phyloP scores from a whole-genome alignment of 2,329 filamentous ascomycete genomes.

The Epichloe amarillans region DNA sequence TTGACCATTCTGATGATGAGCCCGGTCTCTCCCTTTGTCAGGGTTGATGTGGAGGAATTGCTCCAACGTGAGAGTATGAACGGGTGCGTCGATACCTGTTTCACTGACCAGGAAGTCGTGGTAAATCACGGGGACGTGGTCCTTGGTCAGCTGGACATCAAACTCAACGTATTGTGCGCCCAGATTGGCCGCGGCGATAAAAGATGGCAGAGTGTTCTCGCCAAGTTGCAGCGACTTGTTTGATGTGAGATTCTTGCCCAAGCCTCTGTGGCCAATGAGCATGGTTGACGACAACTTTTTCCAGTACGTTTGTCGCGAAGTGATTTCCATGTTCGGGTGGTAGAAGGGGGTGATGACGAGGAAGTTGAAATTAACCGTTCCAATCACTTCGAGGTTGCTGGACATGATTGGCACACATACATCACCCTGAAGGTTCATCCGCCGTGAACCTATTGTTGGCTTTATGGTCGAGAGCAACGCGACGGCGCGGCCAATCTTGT shows the following conservation, averaged over 20 bases:
- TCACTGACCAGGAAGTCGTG: slow-evolving; percentile 97
- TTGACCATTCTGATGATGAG: not conserved
- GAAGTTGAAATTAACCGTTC: slow-evolving; percentile 93
- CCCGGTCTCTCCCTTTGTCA: slow-evolving; percentile 24
- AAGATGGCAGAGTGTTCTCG: slow-evolving; percentile 91
- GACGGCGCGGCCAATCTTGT: slow-evolving; percentile 79
- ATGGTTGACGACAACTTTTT: slow-evolving; percentile 82
- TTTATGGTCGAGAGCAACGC: slow-evolving; percentile 79
- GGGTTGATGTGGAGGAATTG: slow-evolving; percentile 85
- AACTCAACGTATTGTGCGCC: slow-evolving; percentile 66
- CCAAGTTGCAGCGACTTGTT: slow-evolving; percentile 85
- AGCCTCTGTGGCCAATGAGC: slow-evolving; percentile 57
- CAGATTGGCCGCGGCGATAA: slow-evolving; percentile 89
- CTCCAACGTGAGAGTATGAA: slow-evolving; percentile 87
- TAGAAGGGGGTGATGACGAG: slow-evolving; percentile 86
- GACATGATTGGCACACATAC: slow-evolving; percentile 84
- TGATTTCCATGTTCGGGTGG: slow-evolving; percentile 88
- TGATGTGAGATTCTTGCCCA: slow-evolving; percentile 80
- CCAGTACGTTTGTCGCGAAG: slow-evolving; percentile 89
- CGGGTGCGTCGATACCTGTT: slow-evolving; percentile 90
- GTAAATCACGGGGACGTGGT: slow-evolving; percentile 95
- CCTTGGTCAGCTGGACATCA: slow-evolving; percentile 96
- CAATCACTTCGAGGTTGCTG: slow-evolving; percentile 77
- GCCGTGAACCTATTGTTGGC: slow-evolving; percentile 66
- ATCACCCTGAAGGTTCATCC: slow-evolving; percentile 88